Conservation (phyloP, 257 asterid genomes). For the Striga asiatica region DNA sequence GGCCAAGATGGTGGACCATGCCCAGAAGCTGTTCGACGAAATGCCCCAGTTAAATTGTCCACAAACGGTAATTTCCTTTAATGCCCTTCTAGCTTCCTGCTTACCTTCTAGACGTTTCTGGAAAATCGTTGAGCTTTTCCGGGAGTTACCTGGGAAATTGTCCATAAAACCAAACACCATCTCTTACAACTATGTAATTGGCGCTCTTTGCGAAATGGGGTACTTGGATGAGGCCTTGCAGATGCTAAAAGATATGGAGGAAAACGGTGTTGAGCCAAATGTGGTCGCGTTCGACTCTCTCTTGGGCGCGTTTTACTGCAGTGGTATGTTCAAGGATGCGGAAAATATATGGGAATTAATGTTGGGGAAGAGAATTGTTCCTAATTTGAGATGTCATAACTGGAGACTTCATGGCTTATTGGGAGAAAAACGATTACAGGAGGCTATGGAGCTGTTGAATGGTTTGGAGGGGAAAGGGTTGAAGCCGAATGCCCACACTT, state of each 20-base stretch:
- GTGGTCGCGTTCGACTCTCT: conserved; percentile 23
- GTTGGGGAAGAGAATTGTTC: conserved; percentile 28
- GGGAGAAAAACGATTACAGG: conserved; percentile 16
- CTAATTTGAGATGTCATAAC: conserved; percentile 31
- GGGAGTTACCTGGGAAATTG: conserved; percentile 21
- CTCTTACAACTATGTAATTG: conserved; percentile 29
- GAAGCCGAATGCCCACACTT: conserved; percentile 28
- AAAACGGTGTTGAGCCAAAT: conserved; percentile 20
- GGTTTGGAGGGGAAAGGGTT: conserved; percentile 26
- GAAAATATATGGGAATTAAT: conserved; percentile 39
- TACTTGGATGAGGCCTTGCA: conserved; percentile 29
- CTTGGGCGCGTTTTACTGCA: conserved; percentile 17
- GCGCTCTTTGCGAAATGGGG: conserved; percentile 30
- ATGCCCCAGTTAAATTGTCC: conserved; percentile 35
- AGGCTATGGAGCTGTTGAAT: conserved; percentile 26
- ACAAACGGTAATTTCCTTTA: conserved; percentile 29
- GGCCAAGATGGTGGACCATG: conserved; percentile 29
- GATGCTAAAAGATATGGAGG: conserved; percentile 33
- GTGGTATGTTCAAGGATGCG: conserved; percentile 21
- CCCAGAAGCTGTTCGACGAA: conserved; percentile 36
- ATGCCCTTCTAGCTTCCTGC: conserved; percentile 26
- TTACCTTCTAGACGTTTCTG: conserved; percentile 19
- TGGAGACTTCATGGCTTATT: conserved; percentile 27
- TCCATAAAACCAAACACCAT: conserved; percentile 30
- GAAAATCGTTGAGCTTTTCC: conserved; percentile 1